phyloP scores from a whole-genome alignment of 495 filamentous ascomycete genomes.

The Penicillium turbatum region DNA sequence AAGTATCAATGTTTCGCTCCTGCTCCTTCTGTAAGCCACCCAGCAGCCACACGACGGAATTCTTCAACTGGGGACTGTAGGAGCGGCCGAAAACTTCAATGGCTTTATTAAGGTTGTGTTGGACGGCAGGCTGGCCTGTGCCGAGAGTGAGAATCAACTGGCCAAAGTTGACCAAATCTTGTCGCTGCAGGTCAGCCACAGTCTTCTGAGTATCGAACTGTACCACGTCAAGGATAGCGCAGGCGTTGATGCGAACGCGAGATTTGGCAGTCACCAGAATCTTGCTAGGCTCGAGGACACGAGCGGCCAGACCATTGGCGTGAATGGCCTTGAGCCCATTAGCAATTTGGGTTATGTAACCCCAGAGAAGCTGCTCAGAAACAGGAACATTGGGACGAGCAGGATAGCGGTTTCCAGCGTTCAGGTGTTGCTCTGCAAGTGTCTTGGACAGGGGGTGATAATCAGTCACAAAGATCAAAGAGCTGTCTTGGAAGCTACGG shows the following conservation, averaged over 20 bases:
- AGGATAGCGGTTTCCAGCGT: conserved; percentile 50
- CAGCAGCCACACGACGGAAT: conserved; percentile 73
- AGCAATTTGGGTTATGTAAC: conserved; percentile 89
- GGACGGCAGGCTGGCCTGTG: conserved; percentile 53
- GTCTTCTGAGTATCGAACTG: conserved; percentile 64
- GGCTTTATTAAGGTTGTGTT: conserved; percentile 54
- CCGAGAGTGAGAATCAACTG: conserved; percentile 76
- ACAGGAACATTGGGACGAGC: conserved; percentile 49
- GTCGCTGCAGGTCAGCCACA: conserved; percentile 72
- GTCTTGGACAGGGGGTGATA: conserved; percentile 91
- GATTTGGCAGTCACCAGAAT: conserved; percentile 66
- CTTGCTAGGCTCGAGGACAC: conserved; percentile 79
- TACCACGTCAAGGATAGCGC: conserved; percentile 81
- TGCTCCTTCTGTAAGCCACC: conserved; percentile 45
- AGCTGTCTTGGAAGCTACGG: conserved; percentile 87
- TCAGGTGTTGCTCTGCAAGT: conserved; percentile 77
- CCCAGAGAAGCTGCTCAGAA: conserved; percentile 79
- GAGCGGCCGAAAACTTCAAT: conserved; percentile 67
- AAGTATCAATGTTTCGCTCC: conserved; percentile 68
- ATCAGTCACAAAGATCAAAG: conserved; percentile 88
- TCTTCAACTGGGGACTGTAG: conserved; percentile 70
- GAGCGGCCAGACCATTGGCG: conserved; percentile 70
- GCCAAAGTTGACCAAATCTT: conserved; percentile 85
- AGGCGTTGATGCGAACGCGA: conserved; percentile 84
- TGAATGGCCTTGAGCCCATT: conserved; percentile 86